Base-by-base conservation (phyloP, 2,329 filamentous ascomycete species). In the Microdochium bolleyi region DNA sequence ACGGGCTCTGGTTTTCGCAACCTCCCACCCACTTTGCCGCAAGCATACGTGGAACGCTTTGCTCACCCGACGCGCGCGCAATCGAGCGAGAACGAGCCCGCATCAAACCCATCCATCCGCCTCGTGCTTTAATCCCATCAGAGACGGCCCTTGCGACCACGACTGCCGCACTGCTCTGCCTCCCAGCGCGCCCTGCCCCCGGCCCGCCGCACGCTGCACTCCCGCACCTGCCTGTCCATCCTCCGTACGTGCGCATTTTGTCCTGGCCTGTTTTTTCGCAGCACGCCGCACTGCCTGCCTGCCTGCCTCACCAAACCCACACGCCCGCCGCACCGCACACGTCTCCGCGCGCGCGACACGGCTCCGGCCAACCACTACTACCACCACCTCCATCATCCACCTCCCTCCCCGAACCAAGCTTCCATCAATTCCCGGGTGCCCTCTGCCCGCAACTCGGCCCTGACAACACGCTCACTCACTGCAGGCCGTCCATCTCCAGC, bases 31-130 rank as follows among this genome's bases (percentile, higher is more conserved):
- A 46, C 41, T 46, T 46, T 11, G 37, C 13, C 37, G 37, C 37
- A 41, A 41, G 37, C 37, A 41, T 41, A 41, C 37, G 37, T 41
- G 37, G 37, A 41, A 41, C 37, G 37, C 37, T 41, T n/a, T 41
- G 37, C 37, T n/a, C n/a, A n/a, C 41, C 41, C 16, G 41, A 46
- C 41, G 41, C 41, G 34, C 34, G 41, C 41, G 41, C 41, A 46
- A 46, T 46, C 21, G 24, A 16, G 14, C 48, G 48, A 25, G n/a
- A 27, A 30, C 48, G 48, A 49, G 48, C 48, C 41, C 48, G 48
- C 48, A 49, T 49, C 48, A 27, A 27, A n/a, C 48, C 48, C 24
- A 49, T 30, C 48, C 48, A 49, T 49, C 48, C 48, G n/a, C 48
- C 48, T 49, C 48, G 48, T 25, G 48, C n/a, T 21, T 19, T 30